Evolutionary conservation across 208 protist genomes (phyloP), one percentile per base, ranked within the genome.

Genomic region (Vickermania spadyakhi): DNA sequence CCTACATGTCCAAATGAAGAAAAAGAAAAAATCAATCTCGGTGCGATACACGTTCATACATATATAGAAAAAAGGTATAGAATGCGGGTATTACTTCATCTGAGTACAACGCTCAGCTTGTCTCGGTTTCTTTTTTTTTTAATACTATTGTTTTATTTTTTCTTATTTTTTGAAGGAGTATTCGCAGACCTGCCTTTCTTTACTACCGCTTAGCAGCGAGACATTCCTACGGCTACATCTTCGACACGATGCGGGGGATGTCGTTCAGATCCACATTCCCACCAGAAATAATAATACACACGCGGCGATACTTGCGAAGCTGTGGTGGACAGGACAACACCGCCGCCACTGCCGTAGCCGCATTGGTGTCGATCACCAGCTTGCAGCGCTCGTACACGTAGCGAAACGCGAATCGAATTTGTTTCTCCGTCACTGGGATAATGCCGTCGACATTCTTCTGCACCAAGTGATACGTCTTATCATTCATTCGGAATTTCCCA

Each of bases 341-440:
- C 1, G 83, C 83, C 3, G 83, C 83, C 42, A 90, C 83, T n/a
- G 79, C 83, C 36, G 75, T 84, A 36, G 83, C 83, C 0, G 83
- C 70, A 41, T 90, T 73, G 2, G 67, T 72, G 68, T 90, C 83
- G 45, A 90, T 77, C 49, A 90, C 83, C 26, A 90, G 66, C 64
- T 90, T 90, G 59, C 79, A 86, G 2, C 83, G 73, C 72, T 90
- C 83, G 64, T 86, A 90, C 14, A 84, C 64, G 67, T 79, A 90
- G 7, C 83, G 83, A 60, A 86, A 86, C 28, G 79, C 83, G 63
- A 83, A 73, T 31, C 70, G 61, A 51, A 77, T 72, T 50, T 86
- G 66, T 14, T 72, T 64, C 52, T 74, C 69, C 23, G 63, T 73
- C 3, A 90, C 83, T 49, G 72, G 66, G 3, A 90, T 55, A n/a